Conservation (phyloP, 257 asterid genomes). For the Mitragyna speciosa region DNA sequence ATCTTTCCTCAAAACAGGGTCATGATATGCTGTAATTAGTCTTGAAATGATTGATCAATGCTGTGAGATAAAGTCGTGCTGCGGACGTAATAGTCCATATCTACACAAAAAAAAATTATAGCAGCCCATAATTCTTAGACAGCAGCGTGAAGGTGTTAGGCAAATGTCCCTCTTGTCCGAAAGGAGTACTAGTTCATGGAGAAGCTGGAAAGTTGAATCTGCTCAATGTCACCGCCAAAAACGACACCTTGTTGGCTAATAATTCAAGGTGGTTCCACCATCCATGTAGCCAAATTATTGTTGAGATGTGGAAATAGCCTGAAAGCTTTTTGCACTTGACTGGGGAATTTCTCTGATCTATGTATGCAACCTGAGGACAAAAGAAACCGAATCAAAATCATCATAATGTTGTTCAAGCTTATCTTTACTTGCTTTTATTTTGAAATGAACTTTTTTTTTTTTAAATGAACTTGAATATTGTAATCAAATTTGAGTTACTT, state of each 20-base stretch:
- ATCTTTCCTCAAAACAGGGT: no score
- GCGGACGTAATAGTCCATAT: no score
- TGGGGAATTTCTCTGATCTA: not conserved
- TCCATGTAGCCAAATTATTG: not conserved
- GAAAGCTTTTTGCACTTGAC: not conserved
- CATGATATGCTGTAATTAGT: no score
- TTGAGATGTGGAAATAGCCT: not conserved
- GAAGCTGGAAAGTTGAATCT: not conserved
- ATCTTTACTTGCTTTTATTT: no score
- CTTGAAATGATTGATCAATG: no score
- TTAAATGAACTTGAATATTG: not conserved
- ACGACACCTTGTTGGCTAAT: not conserved
- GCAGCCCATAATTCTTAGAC: not conserved
- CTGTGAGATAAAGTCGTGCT: no score
- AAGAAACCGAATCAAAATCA: not conserved
- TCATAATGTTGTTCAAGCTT: not conserved
- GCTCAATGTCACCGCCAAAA: not conserved
- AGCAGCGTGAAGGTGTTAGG: not conserved
- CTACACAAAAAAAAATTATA: no score
- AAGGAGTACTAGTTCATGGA: not conserved
- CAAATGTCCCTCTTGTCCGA: conserved; percentile 1
- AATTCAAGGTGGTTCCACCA: conserved; percentile 1
- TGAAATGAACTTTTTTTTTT: not conserved
- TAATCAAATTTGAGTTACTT: no score
- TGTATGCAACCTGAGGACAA: not conserved